Evolutionary conservation across 1,139 yeast species (phyloP).

Genomic region (Kazachstania sp.): DNA sequence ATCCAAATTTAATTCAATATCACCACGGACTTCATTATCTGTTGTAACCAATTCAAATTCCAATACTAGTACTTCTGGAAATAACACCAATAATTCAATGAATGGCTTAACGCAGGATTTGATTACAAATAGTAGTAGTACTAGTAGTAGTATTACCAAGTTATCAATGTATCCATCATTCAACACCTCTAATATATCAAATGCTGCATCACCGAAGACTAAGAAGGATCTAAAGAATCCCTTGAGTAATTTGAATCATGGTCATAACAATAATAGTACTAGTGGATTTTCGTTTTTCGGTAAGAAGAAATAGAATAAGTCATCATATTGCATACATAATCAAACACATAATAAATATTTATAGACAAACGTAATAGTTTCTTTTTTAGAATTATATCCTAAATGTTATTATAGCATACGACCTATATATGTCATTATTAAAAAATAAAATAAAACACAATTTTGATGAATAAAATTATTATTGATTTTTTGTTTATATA

Average conservation of each 20-base stretch:
- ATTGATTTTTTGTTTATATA: too few relatives aligned
- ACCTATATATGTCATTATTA: too few relatives aligned
- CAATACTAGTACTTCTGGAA: neutral
- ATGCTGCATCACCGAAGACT: neutral
- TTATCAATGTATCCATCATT: conserved; percentile 3
- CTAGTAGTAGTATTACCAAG: neutral
- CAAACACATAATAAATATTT: neutral
- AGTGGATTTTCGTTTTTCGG: conserved; percentile 18
- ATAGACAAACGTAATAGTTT: neutral
- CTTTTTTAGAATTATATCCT: too few relatives aligned
- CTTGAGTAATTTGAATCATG: neutral
- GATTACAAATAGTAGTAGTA: neutral
- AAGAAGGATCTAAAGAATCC: conserved; percentile 1
- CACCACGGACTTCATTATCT: conserved; percentile 7
- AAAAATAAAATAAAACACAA: too few relatives aligned
- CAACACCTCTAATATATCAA: neutral
- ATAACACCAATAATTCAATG: neutral
- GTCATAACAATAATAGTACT: neutral
- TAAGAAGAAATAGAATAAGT: conserved; percentile 11
- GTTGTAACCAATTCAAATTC: neutral
- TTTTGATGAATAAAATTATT: too few relatives aligned
- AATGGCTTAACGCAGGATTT: neutral
- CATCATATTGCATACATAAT: neutral
- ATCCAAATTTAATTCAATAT: conserved; percentile 4
- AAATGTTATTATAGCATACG: too few relatives aligned